These are phyloP conservation scores for Massarina eburnea DNA, from an alignment of 2,329 filamentous ascomycete genomes.

Conservation along the genomic window DNA sequence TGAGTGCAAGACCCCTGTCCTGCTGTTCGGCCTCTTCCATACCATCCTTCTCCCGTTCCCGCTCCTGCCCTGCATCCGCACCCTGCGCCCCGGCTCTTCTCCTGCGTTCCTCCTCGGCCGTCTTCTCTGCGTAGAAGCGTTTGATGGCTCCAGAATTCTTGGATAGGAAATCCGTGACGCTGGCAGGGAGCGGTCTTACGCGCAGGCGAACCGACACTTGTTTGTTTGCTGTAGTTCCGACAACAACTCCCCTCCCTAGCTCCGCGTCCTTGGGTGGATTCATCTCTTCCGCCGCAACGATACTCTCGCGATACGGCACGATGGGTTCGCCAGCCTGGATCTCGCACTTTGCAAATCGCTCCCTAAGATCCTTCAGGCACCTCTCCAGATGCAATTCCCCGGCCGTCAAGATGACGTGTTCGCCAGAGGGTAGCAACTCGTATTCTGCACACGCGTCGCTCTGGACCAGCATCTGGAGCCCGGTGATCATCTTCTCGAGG, in stretches of 20 bases:
- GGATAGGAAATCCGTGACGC: slow-evolving; percentile 80
- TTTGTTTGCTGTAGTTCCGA: slow-evolving; percentile 78
- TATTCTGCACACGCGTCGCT: slow-evolving; percentile 96
- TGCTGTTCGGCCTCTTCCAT: slow-evolving; percentile 56
- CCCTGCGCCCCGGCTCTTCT: slow-evolving; percentile 26
- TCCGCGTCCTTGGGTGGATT: slow-evolving; percentile 82
- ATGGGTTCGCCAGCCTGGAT: slow-evolving; percentile 93
- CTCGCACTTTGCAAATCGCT: slow-evolving; percentile 90
- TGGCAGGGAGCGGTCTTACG: slow-evolving; percentile 74
- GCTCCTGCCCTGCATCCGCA: slow-evolving; percentile 43
- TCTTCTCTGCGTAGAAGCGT: slow-evolving; percentile 71
- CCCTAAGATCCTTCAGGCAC: slow-evolving; percentile 88
- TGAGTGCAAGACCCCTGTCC: slow-evolving; percentile 62
- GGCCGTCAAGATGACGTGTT: slow-evolving; percentile 92
- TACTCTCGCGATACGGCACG: slow-evolving; percentile 92
- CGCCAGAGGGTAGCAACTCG: slow-evolving; percentile 86
- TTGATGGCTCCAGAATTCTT: slow-evolving; percentile 82
- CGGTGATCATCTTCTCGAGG: slow-evolving; percentile 91
- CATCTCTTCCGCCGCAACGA: slow-evolving; percentile 88
- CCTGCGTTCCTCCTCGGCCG: slow-evolving; percentile 50
- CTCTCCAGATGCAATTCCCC: slow-evolving; percentile 93
- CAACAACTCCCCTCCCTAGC: slow-evolving; percentile 77
- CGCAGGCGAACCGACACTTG: slow-evolving; percentile 76
- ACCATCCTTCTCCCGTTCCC: slow-evolving; percentile 51
- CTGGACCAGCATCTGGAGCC: slow-evolving; percentile 83